Conservation (phyloP, 2,329 filamentous ascomycete species). For the Ophiocordyceps robertsii region DNA sequence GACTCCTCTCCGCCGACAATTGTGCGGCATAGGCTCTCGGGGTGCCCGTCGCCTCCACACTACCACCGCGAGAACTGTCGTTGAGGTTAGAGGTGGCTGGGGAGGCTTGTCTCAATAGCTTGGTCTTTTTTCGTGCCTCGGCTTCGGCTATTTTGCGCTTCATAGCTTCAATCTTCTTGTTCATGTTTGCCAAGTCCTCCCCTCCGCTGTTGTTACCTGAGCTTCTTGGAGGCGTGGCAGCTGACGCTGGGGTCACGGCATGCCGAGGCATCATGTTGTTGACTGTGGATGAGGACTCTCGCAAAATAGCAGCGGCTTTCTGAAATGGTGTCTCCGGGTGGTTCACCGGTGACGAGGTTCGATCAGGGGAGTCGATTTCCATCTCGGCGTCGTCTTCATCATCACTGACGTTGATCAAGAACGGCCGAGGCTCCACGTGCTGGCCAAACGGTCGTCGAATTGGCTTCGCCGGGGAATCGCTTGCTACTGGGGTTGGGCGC, state of each 20-base stretch:
- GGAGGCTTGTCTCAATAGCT: conserved; percentile 17
- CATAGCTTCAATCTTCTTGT: conserved; percentile 47
- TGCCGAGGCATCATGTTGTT: conserved; percentile 25
- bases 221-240: conserved; percentile 22
- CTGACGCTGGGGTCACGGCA: conserved; percentile 24
- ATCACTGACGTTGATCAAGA: conserved; percentile 81
- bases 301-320: conserved; percentile 20
- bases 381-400: conserved; percentile 52
- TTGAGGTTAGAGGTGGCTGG: conserved; percentile 14
- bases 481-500: conserved; percentile 55
- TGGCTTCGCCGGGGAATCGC: conserved; percentile 32
- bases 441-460: conserved; percentile 52
- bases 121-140: conserved; percentile 39
- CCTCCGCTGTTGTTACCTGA: conserved; percentile 18
- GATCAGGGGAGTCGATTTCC: conserved; percentile 46
- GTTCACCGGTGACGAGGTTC: conserved; percentile 22
- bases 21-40: background rate
- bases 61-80: conserved; percentile 12
- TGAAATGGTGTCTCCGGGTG: conserved; percentile 17
- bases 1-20: background rate
- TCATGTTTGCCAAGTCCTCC: conserved; percentile 34
- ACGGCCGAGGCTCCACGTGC: conserved; percentile 41
- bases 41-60: conserved; percentile 6
- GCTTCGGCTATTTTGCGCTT: conserved; percentile 44
- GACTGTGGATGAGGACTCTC: conserved; percentile 30